Base-by-base conservation (phyloP, 495 filamentous ascomycete species). In the Podospora bellae-mahoneyi region DNA sequence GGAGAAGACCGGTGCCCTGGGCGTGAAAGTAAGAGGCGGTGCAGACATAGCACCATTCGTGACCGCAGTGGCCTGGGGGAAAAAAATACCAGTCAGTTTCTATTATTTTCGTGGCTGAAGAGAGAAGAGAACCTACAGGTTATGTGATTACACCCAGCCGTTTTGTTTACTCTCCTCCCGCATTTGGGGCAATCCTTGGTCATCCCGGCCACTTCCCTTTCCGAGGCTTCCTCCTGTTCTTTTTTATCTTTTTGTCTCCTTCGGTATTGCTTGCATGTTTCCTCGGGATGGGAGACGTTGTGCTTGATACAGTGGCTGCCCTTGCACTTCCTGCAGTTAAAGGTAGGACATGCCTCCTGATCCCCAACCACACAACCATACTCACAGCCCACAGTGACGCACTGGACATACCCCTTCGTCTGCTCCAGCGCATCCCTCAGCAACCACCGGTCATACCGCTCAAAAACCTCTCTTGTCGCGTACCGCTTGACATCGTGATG, bases 221-320 rank as follows among this genome's bases (percentile, higher is more conserved):
- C 80, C 4, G 80, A 80, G 2, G 75, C 77, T 72, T 74, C 72
- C 30, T 77, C 73, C 62, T 79, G 79, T 55, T 67, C 78, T 66
- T 68, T 69, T 54, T 71, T 73, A 30, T 67, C 71, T 30, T 65
- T 68, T 13, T 73, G 78, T 23, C 74, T 69, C 10, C 60, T 57
- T 23, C 85, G 82, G 64, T 82, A 84, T 27, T 84, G 74, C 5
- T 80, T 79, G 72, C 84, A 86, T 0, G 81, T 82, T 66, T 80
- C 73, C 6, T 79, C 80, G 26, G 73, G 73, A 61, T 86, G 84
- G 82, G 78, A 77, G 3, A 82, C 70, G 26, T 78, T 74, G 69
- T 86, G 84, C 5, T 66, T 71, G 26, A 81, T 73, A 62, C 83
- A 86, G 53, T 79, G 74, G 9, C 69, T 65, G 34, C 69, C 69